These are phyloP conservation scores for Discostella stelligeroides DNA, from an alignment of 108 stramenopile species.

Conservation along the genomic window DNA sequence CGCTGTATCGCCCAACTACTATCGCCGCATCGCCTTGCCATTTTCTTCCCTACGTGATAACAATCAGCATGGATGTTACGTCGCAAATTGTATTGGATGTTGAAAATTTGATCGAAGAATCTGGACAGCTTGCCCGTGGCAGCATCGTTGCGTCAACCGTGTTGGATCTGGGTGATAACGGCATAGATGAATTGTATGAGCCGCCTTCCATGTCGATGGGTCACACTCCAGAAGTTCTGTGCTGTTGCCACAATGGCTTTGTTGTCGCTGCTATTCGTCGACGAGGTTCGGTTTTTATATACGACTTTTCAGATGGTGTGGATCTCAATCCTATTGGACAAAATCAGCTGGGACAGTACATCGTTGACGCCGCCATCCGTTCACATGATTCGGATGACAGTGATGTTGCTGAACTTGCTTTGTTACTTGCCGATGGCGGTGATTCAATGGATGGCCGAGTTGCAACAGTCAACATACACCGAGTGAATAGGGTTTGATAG, in stretches of 20 bases:
- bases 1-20: slow-evolving; percentile 56
- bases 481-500: slow-evolving; percentile 9
- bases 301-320: slow-evolving; percentile 61
- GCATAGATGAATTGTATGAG: slow-evolving; percentile 43
- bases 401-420: slow-evolving; percentile 72
- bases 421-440: slow-evolving; percentile 67
- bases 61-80: slow-evolving; percentile 41
- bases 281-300: slow-evolving; percentile 71
- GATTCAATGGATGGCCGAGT: slow-evolving; percentile 79
- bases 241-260: slow-evolving; percentile 66
- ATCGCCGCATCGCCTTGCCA: slow-evolving; percentile 36
- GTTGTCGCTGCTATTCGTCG: slow-evolving; percentile 73
- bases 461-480: slow-evolving; percentile 50
- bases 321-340: slow-evolving; percentile 65
- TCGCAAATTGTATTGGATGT: slow-evolving; percentile 50
- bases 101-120: slow-evolving; percentile 29
- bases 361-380: slow-evolving; percentile 86
- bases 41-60: slow-evolving; percentile 68
- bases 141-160: slow-evolving; percentile 54
- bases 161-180: slow-evolving; percentile 55
- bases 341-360: slow-evolving; percentile 63
- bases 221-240: slow-evolving; percentile 69
- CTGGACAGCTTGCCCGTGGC: slow-evolving; percentile 45
- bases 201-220: slow-evolving; percentile 88
- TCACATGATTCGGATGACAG: slow-evolving; percentile 51